Evolutionary conservation across 2,329 filamentous ascomycete species (phyloP), one percentile per base, ranked within the genome.

Genomic region (Cladosporium sp.): DNA sequence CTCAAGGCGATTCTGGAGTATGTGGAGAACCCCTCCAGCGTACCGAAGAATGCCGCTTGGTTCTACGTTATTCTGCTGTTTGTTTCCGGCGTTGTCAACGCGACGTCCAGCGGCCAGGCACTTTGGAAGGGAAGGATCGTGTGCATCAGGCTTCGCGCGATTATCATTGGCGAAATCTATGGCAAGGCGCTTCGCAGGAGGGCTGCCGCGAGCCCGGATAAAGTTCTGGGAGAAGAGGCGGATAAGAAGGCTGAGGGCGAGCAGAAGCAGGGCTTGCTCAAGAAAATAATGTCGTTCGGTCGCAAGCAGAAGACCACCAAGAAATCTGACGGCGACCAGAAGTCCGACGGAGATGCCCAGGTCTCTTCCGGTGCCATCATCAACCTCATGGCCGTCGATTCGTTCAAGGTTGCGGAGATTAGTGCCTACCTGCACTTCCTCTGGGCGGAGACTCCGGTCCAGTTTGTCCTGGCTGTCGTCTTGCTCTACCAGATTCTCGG

Each of bases 301-400:
- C 72, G 85, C 9, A 82, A 82, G 63, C 82, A 83, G 66, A 78
- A 78, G 63, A 70, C 69, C 2, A 74, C 76, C 51, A 74, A 54
- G 4, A 59, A 61, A 28, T 51, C 76, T 56, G 70, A 75, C 52
- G 63, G 71, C 32, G 66, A 69, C 37, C 54, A 59, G 13, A 60
- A 63, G 22, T 50, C 60, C 63, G 18, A 63, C 65, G 45, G 32
- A 6, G 52, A 54, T 35, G 56, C 64, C 0, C 89, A 95, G 72
- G 92, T 90, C 37, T 96, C 93, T 56, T 79, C 95, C 46, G 93
- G 95, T 57, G 95, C 93, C n/a, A 96, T 98, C 64, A 98, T 98
- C 75, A 98, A 97, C 70, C 77, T 98, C 59, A 98, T 98, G 93
- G 95, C 93, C 9, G 95, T 98, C 38, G 95, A 98, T 74, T 96